Percentiles rank a stretch among this genome's conserved stretches.
phyloP scores from a whole-genome alignment of 116 monocot genomes.

The Papilionanthe hybrid region DNA sequence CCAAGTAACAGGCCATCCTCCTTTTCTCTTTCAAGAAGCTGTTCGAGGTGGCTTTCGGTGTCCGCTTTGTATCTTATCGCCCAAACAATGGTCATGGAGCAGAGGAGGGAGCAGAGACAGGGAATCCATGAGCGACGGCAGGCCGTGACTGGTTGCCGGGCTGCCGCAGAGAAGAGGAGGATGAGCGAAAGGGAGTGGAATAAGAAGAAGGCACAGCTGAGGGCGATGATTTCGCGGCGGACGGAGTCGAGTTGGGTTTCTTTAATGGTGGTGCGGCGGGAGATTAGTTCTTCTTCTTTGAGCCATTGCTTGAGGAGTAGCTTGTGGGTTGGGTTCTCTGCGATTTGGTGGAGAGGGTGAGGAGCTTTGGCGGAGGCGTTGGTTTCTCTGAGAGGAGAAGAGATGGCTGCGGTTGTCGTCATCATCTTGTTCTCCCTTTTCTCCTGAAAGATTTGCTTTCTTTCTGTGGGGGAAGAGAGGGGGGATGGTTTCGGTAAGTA shows the following conservation, averaged over 20 bases:
- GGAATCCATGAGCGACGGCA: slow-evolving; percentile 82
- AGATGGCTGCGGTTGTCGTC: neutral
- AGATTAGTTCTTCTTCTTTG: slow-evolving; percentile 70
- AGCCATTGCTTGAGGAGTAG: slow-evolving; percentile 98
- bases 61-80: slow-evolving; percentile 75
- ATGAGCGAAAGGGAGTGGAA: slow-evolving; percentile 68
- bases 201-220: slow-evolving; percentile 75
- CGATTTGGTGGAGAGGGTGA: slow-evolving; percentile 91
- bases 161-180: slow-evolving; percentile 28
- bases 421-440: neutral
- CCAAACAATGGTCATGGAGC: slow-evolving; percentile 63
- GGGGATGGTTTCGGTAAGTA: neutral
- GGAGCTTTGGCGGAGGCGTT: neutral
- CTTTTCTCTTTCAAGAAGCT: slow-evolving; percentile 58
- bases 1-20: slow-evolving; percentile 59
- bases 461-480: neutral
- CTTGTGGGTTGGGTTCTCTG: slow-evolving; percentile 76
- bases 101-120: slow-evolving; percentile 46
- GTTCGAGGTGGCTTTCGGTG: slow-evolving; percentile 37
- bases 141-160: neutral
- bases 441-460: neutral
- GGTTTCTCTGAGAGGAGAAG: neutral
- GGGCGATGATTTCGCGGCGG: slow-evolving; percentile 54
- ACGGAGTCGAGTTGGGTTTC: slow-evolving; percentile 55
- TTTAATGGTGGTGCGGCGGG: slow-evolving; percentile 52